A percentile compares a stretch with the other conserved stretches of the same genome.
phyloP scores from a whole-genome alignment of 805 yeast genomes.

The Metschnikowia cubensis region DNA sequence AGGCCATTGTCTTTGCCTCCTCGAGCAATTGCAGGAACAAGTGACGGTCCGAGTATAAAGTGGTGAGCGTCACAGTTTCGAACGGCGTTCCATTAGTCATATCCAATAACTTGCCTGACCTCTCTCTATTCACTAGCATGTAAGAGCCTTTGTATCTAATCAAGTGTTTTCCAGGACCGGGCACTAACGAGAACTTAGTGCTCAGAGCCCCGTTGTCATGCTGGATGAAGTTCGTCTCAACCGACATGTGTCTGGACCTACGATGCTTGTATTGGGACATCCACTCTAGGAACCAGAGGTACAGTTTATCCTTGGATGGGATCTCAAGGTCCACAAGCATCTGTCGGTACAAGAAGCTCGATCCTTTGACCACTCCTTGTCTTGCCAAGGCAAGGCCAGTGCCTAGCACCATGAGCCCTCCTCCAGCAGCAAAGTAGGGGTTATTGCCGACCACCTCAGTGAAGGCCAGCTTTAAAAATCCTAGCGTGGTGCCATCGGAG shows the following conservation, averaged over 20 bases:
- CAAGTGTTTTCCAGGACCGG: conserved; percentile 96
- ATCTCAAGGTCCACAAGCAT: conserved; percentile 89
- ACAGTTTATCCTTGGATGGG: conserved; percentile 88
- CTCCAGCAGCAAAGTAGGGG: conserved; percentile 98
- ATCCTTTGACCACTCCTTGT: conserved; percentile 57
- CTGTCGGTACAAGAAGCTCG: conserved; percentile 72
- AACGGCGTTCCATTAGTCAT: conserved; percentile 89
- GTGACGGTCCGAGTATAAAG: conserved; percentile 74
- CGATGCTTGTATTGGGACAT: conserved; percentile 80
- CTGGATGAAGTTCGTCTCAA: conserved; percentile 79
- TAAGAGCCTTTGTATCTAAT: conserved; percentile 82
- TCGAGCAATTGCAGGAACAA: conserved; percentile 65
- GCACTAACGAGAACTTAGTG: conserved; percentile 86
- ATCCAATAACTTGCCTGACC: conserved; percentile 85
- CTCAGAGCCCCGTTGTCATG: conserved; percentile 90
- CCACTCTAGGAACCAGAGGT: conserved; percentile 95
- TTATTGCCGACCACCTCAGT: conserved; percentile 59
- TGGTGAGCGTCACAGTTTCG: conserved; percentile 93
- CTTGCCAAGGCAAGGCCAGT: conserved; percentile 78
- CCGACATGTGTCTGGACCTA: conserved; percentile 78
- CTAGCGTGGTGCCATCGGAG: conserved; percentile 37
- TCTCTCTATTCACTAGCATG: conserved; percentile 82
- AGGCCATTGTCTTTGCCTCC: conserved; percentile 83
- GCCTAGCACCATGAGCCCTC: conserved; percentile 95
- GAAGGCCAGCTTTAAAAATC: conserved; percentile 38